Evolutionary conservation across 441 rosid genomes (phyloP), one percentile per base, ranked within the genome.

Genomic region (Croton laevigatus): DNA sequence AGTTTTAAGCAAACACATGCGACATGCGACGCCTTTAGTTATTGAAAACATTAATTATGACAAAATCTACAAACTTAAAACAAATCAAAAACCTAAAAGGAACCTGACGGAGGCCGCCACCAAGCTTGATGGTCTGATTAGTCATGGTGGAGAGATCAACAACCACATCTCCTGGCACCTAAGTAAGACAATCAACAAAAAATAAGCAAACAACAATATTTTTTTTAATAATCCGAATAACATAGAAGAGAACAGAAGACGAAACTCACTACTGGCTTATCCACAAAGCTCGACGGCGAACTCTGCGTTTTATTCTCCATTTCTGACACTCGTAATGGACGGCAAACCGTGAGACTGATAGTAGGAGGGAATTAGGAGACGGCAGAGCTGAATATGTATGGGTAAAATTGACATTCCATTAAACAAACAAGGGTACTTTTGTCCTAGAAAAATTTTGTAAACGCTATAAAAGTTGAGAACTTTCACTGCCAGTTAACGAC

Each of bases 131-230:
- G 32, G 89, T 90, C 69, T 84, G 91, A 75, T 90, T 89, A 62
- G 84, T 69, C 89, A 90, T 79, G 69, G 59, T 71, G 32, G 91
- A 83, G 48, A 92, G 86, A 79, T 90, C 91, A 73, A 92, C 81
- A 68, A 92, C 89, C 71, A 90, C 77, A 77, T 90, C 98, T 59
- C 98, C 98, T 19, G 93, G 98, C 61, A 90, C 85, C 98, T 92
- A 45, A 34, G 6, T 46, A 37, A 70, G 27, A 46, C 51, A 66
- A 44, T 42, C 13, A 8, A 23, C 8, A 71, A 59, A 40, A n/a
- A 62, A 5, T 40, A 16, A 66, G 45, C 37, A 20, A 8, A 44
- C 36, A 17, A 27, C 16, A 62, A 34, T 6, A 38, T 69, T 36
- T 46, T 27, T 4, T 27, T 54, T 48, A 48, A 70, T 55, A n/a